Percentiles rank a stretch among this genome's conserved stretches.
Conservation (phyloP, 306 rosid species). For the Rosa chinensis region DNA sequence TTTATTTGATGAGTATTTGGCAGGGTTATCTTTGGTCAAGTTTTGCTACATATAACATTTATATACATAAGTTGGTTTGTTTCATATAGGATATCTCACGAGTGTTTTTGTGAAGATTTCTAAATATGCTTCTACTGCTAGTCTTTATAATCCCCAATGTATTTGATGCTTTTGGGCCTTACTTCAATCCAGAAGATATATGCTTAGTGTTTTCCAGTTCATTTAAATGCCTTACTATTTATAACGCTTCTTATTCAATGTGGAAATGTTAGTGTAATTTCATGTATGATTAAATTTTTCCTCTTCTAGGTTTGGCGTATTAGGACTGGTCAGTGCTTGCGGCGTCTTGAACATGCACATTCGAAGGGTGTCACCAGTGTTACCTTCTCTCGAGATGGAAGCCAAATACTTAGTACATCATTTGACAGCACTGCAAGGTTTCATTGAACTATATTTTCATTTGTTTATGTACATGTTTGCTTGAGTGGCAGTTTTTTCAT, state of each 20-base stretch:
- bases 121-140: background rate
- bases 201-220: background rate
- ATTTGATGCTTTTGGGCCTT: background rate
- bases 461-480: background rate
- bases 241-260: background rate
- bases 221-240: background rate
- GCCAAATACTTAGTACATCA: constrained; percentile 90
- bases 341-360: constrained; percentile 98
- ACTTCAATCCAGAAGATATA: background rate
- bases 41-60: background rate
- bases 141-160: background rate
- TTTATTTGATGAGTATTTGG: background rate
- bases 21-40: background rate
- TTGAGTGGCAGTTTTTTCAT: background rate
- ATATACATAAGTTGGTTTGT: background rate
- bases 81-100: background rate
- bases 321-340: constrained; percentile 98
- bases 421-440: constrained; percentile 98
- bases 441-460: constrained; percentile 19
- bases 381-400: constrained; percentile 97
- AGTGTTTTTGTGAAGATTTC: background rate
- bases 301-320: constrained; percentile 86
- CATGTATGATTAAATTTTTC: constrained; percentile 2
- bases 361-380: constrained; percentile 94
- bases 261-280: constrained; percentile 8